Evolutionary conservation across 768 basidiomycete species (phyloP), one percentile per base, ranked within the genome.

Genomic region (Erythrobasidium yunnanense): DNA sequence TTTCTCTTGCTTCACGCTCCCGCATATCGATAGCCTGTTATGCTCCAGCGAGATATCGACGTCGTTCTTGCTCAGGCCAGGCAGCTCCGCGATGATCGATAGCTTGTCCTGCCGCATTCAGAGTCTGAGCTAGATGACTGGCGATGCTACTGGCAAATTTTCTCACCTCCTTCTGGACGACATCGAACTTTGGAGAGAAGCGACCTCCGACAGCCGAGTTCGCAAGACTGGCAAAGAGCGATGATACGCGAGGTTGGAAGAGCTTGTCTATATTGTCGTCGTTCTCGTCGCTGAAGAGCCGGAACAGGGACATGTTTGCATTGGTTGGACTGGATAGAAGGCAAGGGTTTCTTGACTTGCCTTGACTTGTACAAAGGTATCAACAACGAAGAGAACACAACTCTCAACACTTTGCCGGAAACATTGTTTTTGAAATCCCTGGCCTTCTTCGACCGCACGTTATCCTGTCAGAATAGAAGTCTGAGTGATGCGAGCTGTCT

Each of bases 131-230:
- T 29, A 5, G 13, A 15, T n/a, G 11, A 30, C 33, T 17, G 11
- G 54, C 22, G 6, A 29, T 13, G 54, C 30, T 5, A 13, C 11
- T 6, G 6, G 18, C 54, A 34, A 4, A 34, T 35, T 6, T 29
- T 33, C 54, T 55, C 54, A 55, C 54, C 25, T 55, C 54, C 27
- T 29, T 55, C 33, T 34, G 54, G 54, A 55, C 15, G 22, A 55
- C 20, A 34, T 55, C 54, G 33, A 55, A 55, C 54, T 55, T 55
- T 6, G 54, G 54, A 22, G 30, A 29, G 54, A 55, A 55, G 11
- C 38, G 38, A 11, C 38, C 38, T 11, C 38, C 38, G 11, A 42
- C 38, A n/a, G 38, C 38, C 11, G 38, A 42, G 38, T 42, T 11
- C 38, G 11, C 11, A 11, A 42, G 38, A 11, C 38, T n/a, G n/a